Evolutionary conservation across 2,329 filamentous ascomycete genomes (phyloP).

Genomic region (Paecilomyces dactylethromorphus): DNA sequence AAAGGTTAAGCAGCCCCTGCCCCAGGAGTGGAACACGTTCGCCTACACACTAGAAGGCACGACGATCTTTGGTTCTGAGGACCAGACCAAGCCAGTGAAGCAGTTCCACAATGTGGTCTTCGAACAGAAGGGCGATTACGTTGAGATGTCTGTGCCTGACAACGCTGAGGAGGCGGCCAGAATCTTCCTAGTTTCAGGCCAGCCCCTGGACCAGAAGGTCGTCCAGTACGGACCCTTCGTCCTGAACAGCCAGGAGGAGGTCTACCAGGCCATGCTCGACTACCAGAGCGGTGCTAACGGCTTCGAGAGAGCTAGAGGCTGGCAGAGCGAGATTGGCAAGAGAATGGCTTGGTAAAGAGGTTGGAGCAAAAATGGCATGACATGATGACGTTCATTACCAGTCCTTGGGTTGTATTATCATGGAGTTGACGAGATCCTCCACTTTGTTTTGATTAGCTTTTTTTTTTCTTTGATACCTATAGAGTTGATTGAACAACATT

Average conservation of each 20-base stretch:
- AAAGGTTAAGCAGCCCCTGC: conserved; percentile 66
- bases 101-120: conserved; percentile 89
- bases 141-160: conserved; percentile 63
- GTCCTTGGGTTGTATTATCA: not conserved
- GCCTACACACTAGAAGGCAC: conserved; percentile 76
- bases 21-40: conserved; percentile 82
- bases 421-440: not conserved
- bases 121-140: conserved; percentile 66
- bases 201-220: conserved; percentile 71
- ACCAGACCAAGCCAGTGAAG: conserved; percentile 20
- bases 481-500: not conserved
- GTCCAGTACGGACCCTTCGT: conserved; percentile 85
- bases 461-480: not conserved
- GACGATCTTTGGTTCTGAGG: conserved; percentile 53
- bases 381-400: not conserved
- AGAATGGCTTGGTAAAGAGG: conserved; percentile 46
- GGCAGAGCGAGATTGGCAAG: conserved; percentile 84
- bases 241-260: conserved; percentile 63
- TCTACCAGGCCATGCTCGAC: conserved; percentile 70
- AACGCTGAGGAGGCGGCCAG: conserved; percentile 51
- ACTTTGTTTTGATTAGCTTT: not conserved
- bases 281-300: conserved; percentile 68
- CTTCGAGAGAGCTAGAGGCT: conserved; percentile 71
- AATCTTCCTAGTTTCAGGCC: conserved; percentile 65
- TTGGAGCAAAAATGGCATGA: not conserved